Conservation (phyloP, 129 eudicot genomes). For the Flaveria linearis region DNA sequence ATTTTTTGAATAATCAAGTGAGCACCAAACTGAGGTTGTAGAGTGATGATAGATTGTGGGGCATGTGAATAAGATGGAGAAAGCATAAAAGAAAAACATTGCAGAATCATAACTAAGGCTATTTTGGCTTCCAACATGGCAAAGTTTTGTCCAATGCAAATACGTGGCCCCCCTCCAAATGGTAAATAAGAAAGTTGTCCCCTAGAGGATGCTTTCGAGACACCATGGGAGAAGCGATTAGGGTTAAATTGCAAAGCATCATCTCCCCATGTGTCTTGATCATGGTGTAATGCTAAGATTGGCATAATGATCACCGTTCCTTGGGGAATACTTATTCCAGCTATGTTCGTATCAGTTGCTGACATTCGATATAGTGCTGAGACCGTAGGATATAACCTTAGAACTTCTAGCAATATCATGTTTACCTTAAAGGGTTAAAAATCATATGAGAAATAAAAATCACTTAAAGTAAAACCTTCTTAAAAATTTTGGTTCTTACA, state of each 20-base stretch:
- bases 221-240: conserved; percentile 5
- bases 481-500: conserved; percentile 15
- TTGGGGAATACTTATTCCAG: conserved; percentile 9
- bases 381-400: conserved; percentile 21
- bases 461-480: neutral
- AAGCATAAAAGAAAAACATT: neutral
- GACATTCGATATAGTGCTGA: conserved; percentile 25
- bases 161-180: conserved; percentile 23
- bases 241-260: conserved; percentile 11
- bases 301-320: conserved; percentile 10
- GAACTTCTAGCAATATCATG: conserved; percentile 21
- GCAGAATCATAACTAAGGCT: neutral
- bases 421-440: neutral
- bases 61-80: conserved; percentile 17
- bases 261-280: conserved; percentile 8
- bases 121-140: conserved; percentile 16
- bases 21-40: conserved; percentile 22
- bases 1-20: neutral
- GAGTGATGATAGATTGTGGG: neutral
- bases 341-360: conserved; percentile 12
- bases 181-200: conserved; percentile 8
- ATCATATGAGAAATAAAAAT: neutral
- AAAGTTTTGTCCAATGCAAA: conserved; percentile 20
- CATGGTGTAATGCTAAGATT: conserved; percentile 23
- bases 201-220: neutral